phyloP scores from a whole-genome alignment of 805 yeast species.

The Candida orba region DNA sequence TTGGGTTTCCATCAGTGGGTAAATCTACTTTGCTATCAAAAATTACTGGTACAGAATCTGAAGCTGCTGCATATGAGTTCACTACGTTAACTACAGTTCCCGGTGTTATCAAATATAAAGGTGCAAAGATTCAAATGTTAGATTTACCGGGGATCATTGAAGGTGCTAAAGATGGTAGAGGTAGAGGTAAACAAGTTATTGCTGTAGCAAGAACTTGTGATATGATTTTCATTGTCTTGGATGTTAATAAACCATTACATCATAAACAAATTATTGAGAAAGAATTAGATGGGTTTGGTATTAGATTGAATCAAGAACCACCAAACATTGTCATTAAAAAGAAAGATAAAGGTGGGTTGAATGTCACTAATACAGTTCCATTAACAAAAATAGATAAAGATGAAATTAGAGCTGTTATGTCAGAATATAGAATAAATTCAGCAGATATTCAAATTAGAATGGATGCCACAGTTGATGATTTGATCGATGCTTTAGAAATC shows the following conservation, averaged over 20 bases:
- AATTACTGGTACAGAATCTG: constrained; percentile 93
- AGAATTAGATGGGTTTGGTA: constrained; percentile 96
- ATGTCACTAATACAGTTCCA: constrained; percentile 89
- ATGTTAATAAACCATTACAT: constrained; percentile 91
- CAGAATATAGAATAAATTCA: constrained; percentile 88
- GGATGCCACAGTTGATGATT: constrained; percentile 95
- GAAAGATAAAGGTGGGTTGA: constrained; percentile 94
- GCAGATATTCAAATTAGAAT: constrained; percentile 96
- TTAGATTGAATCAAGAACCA: constrained; percentile 82
- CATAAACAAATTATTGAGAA: constrained; percentile 92
- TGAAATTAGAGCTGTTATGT: constrained; percentile 93
- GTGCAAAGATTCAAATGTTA: constrained; percentile 95
- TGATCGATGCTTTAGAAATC: constrained; percentile 90
- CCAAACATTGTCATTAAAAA: constrained; percentile 89
- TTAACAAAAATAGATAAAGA: constrained; percentile 87
- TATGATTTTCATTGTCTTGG: constrained; percentile 85
- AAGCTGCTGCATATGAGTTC: constrained; percentile 97
- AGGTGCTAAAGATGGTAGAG: constrained; percentile 88
- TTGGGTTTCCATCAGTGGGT: constrained; percentile 94
- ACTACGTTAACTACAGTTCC: constrained; percentile 97
- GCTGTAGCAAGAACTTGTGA: constrained; percentile 99
- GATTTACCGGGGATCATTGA: constrained; percentile 88
- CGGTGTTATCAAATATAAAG: constrained; percentile 90
- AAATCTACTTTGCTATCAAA: constrained; percentile 79
- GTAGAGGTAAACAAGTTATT: constrained; percentile 93